A percentile compares a stretch with the other conserved stretches of the same genome.
phyloP scores from a whole-genome alignment of 148 eudicot species.

The Euryodendron excelsum region DNA sequence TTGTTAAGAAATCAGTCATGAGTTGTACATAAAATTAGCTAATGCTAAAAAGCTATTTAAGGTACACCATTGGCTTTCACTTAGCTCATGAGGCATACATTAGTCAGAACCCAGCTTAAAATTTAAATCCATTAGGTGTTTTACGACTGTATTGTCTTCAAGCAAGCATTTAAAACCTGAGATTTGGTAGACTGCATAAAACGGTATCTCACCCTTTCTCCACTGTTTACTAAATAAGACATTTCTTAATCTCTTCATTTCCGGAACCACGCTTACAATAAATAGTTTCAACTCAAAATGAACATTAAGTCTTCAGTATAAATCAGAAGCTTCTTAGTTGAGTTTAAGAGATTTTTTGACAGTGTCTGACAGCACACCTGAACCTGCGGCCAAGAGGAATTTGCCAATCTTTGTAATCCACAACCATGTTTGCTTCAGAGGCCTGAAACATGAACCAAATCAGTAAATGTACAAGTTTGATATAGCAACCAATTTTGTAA shows the following conservation, averaged over 20 bases:
- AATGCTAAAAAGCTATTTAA: not conserved
- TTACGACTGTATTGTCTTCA: not conserved
- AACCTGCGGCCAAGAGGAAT: slow-evolving; percentile 97
- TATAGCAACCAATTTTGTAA: not conserved
- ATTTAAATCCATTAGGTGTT: not conserved
- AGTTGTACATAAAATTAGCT: not conserved
- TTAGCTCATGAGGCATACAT: not conserved
- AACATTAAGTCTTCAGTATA: not conserved
- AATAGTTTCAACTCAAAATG: not conserved
- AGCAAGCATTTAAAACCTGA: not conserved
- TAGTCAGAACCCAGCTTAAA: not conserved
- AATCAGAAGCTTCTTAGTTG: not conserved
- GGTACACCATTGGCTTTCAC: not conserved
- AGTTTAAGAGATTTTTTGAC: not conserved
- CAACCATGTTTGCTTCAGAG: slow-evolving; percentile 71
- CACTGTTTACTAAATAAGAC: not conserved
- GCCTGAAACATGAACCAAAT: slow-evolving; percentile 45
- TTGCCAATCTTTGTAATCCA: slow-evolving; percentile 99
- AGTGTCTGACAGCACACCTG: slow-evolving; percentile 47
- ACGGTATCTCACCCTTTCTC: not conserved
- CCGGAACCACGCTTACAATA: not conserved
- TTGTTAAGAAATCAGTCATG: not conserved
- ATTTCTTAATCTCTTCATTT: not conserved
- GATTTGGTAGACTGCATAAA: not conserved
- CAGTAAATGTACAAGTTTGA: not conserved